Evolutionary conservation across 352 stramenopile species (phyloP).

Genomic region (Peronospora tabacina): DNA sequence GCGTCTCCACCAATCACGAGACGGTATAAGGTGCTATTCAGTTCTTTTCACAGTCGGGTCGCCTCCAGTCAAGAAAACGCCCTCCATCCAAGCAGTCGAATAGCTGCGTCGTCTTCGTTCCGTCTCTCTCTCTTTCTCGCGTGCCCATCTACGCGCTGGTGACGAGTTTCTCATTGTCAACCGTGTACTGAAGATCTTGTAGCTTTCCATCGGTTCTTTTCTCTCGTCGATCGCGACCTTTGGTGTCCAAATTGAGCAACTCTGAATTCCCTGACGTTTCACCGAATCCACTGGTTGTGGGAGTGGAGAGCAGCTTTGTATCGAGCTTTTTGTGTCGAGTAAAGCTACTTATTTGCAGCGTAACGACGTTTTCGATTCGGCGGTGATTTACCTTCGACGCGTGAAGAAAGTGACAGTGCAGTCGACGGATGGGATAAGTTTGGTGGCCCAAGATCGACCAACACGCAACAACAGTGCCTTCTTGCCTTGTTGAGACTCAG

Average conservation of each 20-base stretch:
- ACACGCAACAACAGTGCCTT: conserved; percentile 24
- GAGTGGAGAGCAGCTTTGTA: conserved; percentile 31
- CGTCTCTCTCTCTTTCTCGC: conserved; percentile 3
- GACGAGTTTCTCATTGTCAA: conserved; percentile 1
- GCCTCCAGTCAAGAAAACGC: conserved; percentile 26
- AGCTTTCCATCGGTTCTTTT: conserved; percentile 2
- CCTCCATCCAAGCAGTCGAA: conserved; percentile 24
- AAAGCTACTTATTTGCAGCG: conserved; percentile 6
- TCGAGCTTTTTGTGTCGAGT: conserved; percentile 20
- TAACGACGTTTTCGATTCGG: conserved; percentile 2
- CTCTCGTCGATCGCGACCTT: conserved; percentile 13
- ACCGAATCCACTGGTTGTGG: conserved; percentile 42
- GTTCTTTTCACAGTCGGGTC: conserved; percentile 1
- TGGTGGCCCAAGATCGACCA: conserved; percentile 23
- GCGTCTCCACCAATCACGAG: neutral
- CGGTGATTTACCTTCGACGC: conserved; percentile 10
- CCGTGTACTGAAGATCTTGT: conserved; percentile 2
- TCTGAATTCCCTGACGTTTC: conserved; percentile 34
- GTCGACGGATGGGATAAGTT: conserved; percentile 49
- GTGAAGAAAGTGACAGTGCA: conserved; percentile 18
- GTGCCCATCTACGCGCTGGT: neutral
- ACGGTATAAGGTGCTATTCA: conserved; percentile 4
- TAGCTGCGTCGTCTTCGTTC: neutral
- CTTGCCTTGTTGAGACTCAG: conserved; percentile 8
- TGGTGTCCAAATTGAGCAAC: conserved; percentile 27